These are phyloP conservation scores for Metarhizium brunneum DNA, from an alignment of 2,329 filamentous ascomycete species.

Conservation along the genomic window DNA sequence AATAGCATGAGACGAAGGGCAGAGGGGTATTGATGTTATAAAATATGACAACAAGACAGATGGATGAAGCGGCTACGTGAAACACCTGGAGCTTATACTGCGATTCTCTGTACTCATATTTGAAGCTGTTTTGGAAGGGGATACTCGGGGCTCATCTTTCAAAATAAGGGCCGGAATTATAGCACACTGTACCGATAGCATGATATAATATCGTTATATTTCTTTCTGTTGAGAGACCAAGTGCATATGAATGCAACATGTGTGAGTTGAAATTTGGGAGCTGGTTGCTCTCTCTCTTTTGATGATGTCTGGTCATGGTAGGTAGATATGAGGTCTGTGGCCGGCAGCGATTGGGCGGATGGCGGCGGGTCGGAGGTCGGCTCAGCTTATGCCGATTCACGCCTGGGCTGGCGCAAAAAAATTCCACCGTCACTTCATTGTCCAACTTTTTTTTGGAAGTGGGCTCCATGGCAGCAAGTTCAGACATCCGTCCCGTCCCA, in stretches of 20 bases:
- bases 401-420: not conserved
- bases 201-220: not conserved
- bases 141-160: not conserved
- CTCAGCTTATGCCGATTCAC: not conserved
- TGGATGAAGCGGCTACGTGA: not conserved
- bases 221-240: not conserved
- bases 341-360: not conserved
- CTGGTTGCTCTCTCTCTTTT: too few relatives aligned
- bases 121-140: not conserved
- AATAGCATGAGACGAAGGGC: not conserved
- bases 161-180: not conserved
- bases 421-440: too few relatives aligned
- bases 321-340: not conserved
- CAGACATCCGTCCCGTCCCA: too few relatives aligned
- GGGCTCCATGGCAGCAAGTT: too few relatives aligned
- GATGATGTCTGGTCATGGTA: too few relatives aligned
- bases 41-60: not conserved
- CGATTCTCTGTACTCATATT: slow-evolving; percentile 1
- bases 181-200: not conserved
- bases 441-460: too few relatives aligned
- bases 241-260: not conserved
- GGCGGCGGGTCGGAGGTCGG: not conserved
- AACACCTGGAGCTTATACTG: not conserved
- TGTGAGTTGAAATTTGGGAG: not conserved
- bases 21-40: not conserved